These are phyloP conservation scores for Diaporthe nobilis DNA, from an alignment of 2,329 filamentous ascomycete genomes.

Conservation along the genomic window DNA sequence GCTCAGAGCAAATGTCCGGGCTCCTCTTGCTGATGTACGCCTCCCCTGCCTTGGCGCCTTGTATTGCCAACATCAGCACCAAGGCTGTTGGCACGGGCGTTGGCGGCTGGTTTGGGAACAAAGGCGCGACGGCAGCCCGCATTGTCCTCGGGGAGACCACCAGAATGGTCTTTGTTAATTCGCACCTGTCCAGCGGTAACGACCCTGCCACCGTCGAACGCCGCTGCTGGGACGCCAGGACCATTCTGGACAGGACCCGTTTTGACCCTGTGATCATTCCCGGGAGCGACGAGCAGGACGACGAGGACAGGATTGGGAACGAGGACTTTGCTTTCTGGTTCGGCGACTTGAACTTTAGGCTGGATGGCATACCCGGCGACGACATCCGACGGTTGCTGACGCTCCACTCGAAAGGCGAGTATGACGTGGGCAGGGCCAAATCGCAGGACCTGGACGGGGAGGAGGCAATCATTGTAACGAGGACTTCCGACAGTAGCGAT, in stretches of 20 bases:
- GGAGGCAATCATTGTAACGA: constrained; percentile 66
- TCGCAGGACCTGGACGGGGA: constrained; percentile 58
- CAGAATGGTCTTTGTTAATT: constrained; percentile 89
- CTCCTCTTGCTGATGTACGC: constrained; percentile 89
- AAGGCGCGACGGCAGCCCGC: constrained; percentile 87
- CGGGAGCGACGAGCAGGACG: constrained; percentile 73
- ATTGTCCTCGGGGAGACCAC: constrained; percentile 92
- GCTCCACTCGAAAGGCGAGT: constrained; percentile 85
- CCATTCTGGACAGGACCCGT: constrained; percentile 81
- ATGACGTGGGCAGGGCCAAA: constrained; percentile 67
- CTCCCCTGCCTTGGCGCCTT: constrained; percentile 79
- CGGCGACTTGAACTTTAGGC: constrained; percentile 93
- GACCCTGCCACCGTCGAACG: constrained; percentile 84
- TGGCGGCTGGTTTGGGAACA: constrained; percentile 95
- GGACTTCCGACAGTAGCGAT: constrained; percentile 59
- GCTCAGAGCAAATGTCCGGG: constrained; percentile 88
- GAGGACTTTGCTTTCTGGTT: constrained; percentile 98
- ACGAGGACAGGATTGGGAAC: constrained; percentile 81
- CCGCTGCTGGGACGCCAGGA: constrained; percentile 89
- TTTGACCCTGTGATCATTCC: constrained; percentile 81
- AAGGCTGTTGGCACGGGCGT: constrained; percentile 89
- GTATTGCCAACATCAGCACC: constrained; percentile 85
- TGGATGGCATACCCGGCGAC: constrained; percentile 89
- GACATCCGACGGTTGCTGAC: constrained; percentile 89
- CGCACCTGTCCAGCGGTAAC: constrained; percentile 88